Percentiles rank a stretch among this genome's conserved stretches.
phyloP scores from a whole-genome alignment of 495 filamentous ascomycete species.

The Penicillium nucicola region DNA sequence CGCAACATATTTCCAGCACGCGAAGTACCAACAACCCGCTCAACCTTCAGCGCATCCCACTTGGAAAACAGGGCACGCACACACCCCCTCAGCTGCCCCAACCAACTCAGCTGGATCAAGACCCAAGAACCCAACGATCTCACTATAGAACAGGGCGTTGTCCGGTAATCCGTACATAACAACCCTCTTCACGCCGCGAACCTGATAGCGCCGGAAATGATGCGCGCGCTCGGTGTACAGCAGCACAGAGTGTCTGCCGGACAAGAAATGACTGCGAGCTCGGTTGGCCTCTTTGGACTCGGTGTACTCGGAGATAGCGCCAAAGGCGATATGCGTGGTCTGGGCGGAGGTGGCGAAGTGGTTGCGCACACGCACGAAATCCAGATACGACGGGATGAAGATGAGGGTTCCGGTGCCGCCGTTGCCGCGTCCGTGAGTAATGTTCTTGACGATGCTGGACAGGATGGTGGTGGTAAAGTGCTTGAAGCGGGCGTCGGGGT shows the following conservation, averaged over 20 bases:
- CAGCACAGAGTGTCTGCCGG: conserved; percentile 74
- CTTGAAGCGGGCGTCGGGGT: conserved; percentile 88
- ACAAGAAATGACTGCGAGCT: conserved; percentile 82
- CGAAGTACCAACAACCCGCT: conserved; percentile 79
- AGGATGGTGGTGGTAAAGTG: conserved; percentile 81
- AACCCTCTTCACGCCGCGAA: conserved; percentile 75
- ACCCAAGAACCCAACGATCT: conserved; percentile 72
- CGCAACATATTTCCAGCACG: conserved; percentile 67
- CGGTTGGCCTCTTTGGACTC: conserved; percentile 70
- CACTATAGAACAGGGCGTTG: conserved; percentile 83
- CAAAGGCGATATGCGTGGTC: conserved; percentile 71
- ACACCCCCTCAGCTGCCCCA: conserved; percentile 39
- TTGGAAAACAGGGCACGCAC: conserved; percentile 77
- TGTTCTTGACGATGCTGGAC: conserved; percentile 64
- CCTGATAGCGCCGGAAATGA: conserved; percentile 81
- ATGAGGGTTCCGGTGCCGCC: conserved; percentile 61
- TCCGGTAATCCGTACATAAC: conserved; percentile 88
- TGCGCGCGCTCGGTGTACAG: conserved; percentile 92
- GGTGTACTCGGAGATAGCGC: conserved; percentile 84
- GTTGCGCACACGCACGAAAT: conserved; percentile 91
- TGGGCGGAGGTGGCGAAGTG: conserved; percentile 73
- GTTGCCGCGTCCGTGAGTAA: conserved; percentile 38
- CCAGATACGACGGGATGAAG: conserved; percentile 88
- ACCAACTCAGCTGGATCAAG: conserved; percentile 34
- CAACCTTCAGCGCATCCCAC: conserved; percentile 84